Conservation (phyloP, 2,329 filamentous ascomycete species). For the Botryotinia calthae region DNA sequence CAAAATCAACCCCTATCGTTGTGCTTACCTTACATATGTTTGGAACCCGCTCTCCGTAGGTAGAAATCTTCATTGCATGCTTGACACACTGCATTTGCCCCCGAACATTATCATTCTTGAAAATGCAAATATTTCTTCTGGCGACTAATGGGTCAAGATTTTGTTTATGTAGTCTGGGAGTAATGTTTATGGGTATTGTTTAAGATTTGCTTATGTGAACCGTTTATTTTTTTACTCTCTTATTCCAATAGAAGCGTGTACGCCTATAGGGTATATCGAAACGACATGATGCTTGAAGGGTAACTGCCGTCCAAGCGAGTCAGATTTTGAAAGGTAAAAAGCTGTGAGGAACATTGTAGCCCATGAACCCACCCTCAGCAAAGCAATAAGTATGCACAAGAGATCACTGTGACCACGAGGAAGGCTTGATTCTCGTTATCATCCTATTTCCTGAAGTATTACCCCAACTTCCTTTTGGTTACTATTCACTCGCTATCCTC, state of each 20-base stretch:
- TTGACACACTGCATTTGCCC: fast-evolving
- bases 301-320: neutral
- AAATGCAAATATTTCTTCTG: neutral
- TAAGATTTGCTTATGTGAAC: neutral
- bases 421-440: neutral
- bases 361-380: neutral
- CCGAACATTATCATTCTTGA: neutral
- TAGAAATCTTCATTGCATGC: neutral
- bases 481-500: no score
- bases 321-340: neutral
- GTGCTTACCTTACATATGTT: neutral
- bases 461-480: neutral
- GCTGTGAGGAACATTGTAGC: neutral
- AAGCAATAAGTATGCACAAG: neutral
- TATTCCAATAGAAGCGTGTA: neutral
- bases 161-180: neutral
- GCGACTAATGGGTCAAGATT: neutral
- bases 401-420: neutral
- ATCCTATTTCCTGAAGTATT: neutral
- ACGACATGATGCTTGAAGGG: neutral
- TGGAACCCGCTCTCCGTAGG: neutral
- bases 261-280: neutral
- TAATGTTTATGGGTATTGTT: neutral
- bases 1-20: neutral
- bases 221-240: neutral